These are phyloP conservation scores for Apiotrichum domesticum DNA, from an alignment of 1,284 basidiomycete species.

Conservation along the genomic window DNA sequence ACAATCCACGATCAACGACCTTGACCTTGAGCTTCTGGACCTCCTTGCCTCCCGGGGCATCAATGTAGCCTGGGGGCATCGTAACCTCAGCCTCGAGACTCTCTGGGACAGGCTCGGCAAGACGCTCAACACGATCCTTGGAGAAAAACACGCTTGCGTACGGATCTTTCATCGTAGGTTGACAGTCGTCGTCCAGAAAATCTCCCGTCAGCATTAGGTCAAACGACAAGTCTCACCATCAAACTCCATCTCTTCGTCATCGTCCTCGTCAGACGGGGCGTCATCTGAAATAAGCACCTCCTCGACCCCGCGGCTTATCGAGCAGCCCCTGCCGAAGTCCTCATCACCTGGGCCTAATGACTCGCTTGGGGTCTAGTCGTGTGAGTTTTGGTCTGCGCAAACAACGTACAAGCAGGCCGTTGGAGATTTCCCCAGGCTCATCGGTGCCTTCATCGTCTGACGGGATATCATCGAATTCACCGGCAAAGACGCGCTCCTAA, in stretches of 20 bases:
- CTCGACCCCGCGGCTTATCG: not conserved
- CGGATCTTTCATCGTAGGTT: constrained; percentile 57
- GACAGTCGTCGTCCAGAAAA: constrained; percentile 23
- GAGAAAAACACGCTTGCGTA: constrained; percentile 86
- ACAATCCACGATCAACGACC: constrained; percentile 78
- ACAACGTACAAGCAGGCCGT: constrained; percentile 3
- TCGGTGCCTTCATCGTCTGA: constrained; percentile 49
- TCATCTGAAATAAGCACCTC: constrained; percentile 2
- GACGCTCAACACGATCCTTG: constrained; percentile 76
- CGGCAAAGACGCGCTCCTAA: constrained; percentile 52
- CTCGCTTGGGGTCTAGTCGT: not conserved
- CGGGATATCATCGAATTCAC: constrained; percentile 64
- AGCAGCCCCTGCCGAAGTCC: not conserved
- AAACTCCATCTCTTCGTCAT: constrained; percentile 29
- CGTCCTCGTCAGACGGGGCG: constrained; percentile 47
- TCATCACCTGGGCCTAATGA: not conserved
- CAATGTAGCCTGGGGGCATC: not conserved
- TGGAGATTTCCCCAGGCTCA: not conserved
- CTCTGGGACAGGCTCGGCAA: constrained; percentile 72
- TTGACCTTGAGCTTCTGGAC: constrained; percentile 47
- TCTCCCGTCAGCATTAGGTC: constrained; percentile 1
- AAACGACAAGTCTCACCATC: constrained; percentile 7
- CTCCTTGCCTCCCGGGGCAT: constrained; percentile 41
- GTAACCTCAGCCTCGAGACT: constrained; percentile 1
- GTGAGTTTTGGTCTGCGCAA: no score